Conservation (phyloP, 176 grass and related monocot genomes). For the Tuctoria greenei region DNA sequence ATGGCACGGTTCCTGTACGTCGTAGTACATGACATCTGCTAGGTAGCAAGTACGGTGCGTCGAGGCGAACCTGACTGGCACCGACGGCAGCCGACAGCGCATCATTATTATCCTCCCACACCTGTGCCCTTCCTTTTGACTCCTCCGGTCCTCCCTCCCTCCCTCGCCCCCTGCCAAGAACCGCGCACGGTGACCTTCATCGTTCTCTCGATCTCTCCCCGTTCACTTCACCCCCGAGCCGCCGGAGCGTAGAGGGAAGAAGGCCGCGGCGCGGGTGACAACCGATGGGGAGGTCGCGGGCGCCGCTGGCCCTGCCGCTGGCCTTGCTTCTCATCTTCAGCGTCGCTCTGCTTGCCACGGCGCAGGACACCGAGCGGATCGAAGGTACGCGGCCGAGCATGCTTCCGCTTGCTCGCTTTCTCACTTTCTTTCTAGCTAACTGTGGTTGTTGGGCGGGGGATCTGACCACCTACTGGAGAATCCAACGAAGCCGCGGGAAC, state of each 20-base stretch:
- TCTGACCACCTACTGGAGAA: background rate
- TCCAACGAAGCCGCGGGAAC: background rate
- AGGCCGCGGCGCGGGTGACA: background rate
- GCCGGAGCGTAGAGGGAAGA: background rate
- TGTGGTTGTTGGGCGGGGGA: background rate
- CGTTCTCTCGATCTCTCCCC: background rate
- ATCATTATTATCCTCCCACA: background rate
- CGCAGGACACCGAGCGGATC: slow-evolving; percentile 32
- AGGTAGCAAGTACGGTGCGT: background rate
- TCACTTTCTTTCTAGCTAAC: too few relatives aligned
- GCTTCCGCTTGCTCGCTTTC: background rate
- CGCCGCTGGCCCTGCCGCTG: background rate
- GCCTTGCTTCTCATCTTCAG: background rate
- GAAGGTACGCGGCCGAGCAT: background rate
- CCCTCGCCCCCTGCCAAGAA: too few relatives aligned
- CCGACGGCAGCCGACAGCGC: slow-evolving; percentile 35
- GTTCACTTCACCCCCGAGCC: too few relatives aligned
- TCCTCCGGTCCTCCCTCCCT: too few relatives aligned
- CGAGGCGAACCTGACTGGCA: slow-evolving; percentile 11
- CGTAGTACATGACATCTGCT: too few relatives aligned
- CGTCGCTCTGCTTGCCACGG: background rate
- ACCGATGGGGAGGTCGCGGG: too few relatives aligned
- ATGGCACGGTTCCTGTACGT: background rate
- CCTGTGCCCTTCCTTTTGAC: too few relatives aligned
- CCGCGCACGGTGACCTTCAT: too few relatives aligned